Base-by-base conservation (phyloP, 2,329 filamentous ascomycete genomes). In the Lasiodiplodia sp. region DNA sequence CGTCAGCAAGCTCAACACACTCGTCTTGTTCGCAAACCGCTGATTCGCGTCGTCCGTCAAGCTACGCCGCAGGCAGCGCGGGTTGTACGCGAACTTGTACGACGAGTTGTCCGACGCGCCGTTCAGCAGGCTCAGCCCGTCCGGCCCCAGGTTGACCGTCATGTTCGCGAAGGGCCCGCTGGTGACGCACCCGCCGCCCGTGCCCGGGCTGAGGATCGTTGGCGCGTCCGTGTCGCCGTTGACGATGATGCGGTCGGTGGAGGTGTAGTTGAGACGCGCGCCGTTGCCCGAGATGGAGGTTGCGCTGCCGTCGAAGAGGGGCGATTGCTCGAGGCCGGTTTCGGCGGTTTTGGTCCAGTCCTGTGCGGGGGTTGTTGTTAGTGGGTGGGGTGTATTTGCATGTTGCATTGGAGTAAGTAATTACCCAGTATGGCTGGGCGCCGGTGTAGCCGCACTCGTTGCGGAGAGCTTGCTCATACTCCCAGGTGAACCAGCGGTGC, bases 261-360 rank as follows among this genome's bases (percentile, higher is more conserved):
- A n/a, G 2, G 31, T 34, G 57, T 63, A 51, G 23, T 34, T 38
- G 6, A 68, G 11, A 3, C 38, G 38, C 8, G 51, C 51, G 31
- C 86, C 85, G 69, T 87, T 83, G 25, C 85, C 84, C 23, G 81
- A 74, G 64, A 79, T 75, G 62, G 81, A 79, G 58, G 82, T 85
- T 21, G 80, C 82, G 70, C 83, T 84, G 56, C 87, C 87, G 71
- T 87, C 85, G 69, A 89, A 88, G 58, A 88, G 74, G 16, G 86
- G 84, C 0, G 85, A 86, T 65, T 82, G 37, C 4, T 37, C 58
- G 7, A 68, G 51, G 2, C 67, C 67, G n/a, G 51, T 68, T 21
- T 28, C 10, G 2, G 67, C 67, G 8, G 67, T 64, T n/a, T 63
- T 64, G 51, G 57, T 55, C 67, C 67, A 68, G 58, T 68, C 58